A percentile compares a stretch with the other conserved stretches of the same genome.
These are phyloP conservation scores for Phaseolus lunatus DNA, from an alignment of 306 rosid species.

Conservation along the genomic window DNA sequence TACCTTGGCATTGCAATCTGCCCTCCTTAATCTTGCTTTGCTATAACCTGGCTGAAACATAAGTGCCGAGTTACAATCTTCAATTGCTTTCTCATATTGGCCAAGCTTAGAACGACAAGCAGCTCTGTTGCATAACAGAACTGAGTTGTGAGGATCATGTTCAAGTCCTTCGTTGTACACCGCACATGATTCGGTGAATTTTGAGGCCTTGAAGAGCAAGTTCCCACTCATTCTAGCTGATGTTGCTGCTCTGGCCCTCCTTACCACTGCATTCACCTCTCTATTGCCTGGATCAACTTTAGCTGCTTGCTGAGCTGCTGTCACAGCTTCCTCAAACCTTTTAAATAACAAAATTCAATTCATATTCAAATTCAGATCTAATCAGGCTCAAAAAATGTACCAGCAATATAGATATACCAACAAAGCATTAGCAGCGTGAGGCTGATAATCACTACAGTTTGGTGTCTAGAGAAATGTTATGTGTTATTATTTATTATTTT, in stretches of 20 bases:
- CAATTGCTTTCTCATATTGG: constrained; percentile 88
- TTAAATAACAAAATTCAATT: constrained; percentile 27
- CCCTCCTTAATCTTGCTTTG: constrained; percentile 89
- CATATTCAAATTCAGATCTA: constrained; percentile 46
- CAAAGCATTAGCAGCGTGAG: not conserved
- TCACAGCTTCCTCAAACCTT: constrained; percentile 86
- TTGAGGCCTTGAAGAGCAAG: constrained; percentile 77
- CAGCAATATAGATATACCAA: not conserved
- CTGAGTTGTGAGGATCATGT: constrained; percentile 75
- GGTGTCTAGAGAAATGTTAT: not conserved
- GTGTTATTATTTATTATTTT: not conserved
- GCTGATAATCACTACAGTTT: not conserved
- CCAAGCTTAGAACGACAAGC: constrained; percentile 88
- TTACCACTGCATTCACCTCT: constrained; percentile 58
- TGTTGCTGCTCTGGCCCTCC: constrained; percentile 62
- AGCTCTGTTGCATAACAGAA: constrained; percentile 87
- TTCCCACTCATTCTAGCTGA: constrained; percentile 86
- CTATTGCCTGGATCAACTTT: constrained; percentile 66
- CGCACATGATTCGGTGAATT: constrained; percentile 67
- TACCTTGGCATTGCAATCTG: constrained; percentile 86
- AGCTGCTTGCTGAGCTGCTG: constrained; percentile 71
- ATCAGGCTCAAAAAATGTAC: constrained; percentile 10
- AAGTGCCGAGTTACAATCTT: constrained; percentile 89
- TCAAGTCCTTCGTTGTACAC: constrained; percentile 86
- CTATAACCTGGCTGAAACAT: constrained; percentile 67